phyloP scores from a whole-genome alignment of 768 basidiomycete genomes.

The Xerocomellus amylosporus region DNA sequence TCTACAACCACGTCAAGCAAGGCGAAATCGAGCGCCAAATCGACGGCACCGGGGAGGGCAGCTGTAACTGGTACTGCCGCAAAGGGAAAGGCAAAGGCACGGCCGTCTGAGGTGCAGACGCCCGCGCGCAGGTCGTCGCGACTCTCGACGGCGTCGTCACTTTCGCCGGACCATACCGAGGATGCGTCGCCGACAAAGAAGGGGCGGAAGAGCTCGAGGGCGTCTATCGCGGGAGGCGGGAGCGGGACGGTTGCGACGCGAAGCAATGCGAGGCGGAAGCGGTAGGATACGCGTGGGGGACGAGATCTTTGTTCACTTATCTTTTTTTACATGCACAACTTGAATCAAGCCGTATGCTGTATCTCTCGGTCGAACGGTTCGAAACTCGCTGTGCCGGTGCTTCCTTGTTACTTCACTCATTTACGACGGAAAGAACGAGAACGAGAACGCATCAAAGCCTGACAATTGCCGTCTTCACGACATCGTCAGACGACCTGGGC shows the following conservation, averaged over 20 bases:
- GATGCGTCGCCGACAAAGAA: constrained; percentile 23
- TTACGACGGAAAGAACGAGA: neutral
- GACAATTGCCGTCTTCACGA: neutral
- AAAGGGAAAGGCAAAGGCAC: constrained; percentile 20
- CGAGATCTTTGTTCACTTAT: neutral
- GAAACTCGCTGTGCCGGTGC: neutral
- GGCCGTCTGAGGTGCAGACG: constrained; percentile 22
- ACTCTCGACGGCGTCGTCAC: constrained; percentile 34
- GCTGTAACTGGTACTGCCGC: neutral
- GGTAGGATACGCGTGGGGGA: constrained; percentile 2
- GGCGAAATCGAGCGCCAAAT: constrained; percentile 8
- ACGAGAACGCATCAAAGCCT: neutral
- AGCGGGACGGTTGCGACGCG: constrained; percentile 23
- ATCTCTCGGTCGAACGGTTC: neutral
- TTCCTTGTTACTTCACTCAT: neutral
- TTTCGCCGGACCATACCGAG: constrained; percentile 32
- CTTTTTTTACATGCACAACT: neutral
- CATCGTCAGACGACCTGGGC: neutral
- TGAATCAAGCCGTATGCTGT: neutral
- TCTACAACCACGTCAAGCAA: constrained; percentile 8
- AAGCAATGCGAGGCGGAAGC: constrained; percentile 33
- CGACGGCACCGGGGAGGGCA: neutral
- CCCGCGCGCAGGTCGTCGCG: constrained; percentile 39
- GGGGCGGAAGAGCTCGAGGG: constrained; percentile 22
- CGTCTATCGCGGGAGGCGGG: constrained; percentile 6